Percentiles rank a stretch among this genome's conserved stretches.
These are phyloP conservation scores for Elaeagnus macrophylla DNA, from an alignment of 306 rosid species.

Conservation along the genomic window DNA sequence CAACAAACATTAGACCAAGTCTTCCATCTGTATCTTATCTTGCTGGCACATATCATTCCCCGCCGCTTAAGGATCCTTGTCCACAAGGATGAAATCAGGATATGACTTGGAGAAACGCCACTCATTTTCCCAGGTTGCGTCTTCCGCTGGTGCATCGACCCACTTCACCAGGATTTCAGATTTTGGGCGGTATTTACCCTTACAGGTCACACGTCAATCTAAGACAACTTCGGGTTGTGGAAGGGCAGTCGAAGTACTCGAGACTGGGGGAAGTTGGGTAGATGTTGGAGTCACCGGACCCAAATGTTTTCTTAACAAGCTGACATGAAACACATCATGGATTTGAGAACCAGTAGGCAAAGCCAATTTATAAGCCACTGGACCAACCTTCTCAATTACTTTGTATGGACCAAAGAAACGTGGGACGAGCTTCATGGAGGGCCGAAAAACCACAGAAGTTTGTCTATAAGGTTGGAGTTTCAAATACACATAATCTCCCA, in stretches of 20 bases:
- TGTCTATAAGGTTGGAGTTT: background rate
- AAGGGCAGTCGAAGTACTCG: background rate
- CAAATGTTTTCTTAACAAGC: background rate
- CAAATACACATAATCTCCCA: background rate
- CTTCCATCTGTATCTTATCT: too few relatives aligned
- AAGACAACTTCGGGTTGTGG: background rate
- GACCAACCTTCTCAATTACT: background rate
- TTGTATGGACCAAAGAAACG: background rate
- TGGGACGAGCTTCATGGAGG: background rate
- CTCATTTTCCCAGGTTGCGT: background rate
- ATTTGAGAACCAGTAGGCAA: background rate
- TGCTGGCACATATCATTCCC: too few relatives aligned
- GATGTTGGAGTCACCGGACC: background rate
- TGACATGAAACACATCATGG: background rate
- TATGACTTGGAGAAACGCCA: background rate
- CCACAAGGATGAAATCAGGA: too few relatives aligned
- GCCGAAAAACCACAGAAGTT: background rate
- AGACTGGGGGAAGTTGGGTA: background rate
- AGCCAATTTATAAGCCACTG: background rate
- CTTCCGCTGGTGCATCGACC: background rate
- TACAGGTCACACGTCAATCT: background rate
- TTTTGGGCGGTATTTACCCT: background rate
- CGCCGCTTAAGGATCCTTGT: too few relatives aligned
- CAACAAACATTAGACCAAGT: too few relatives aligned
- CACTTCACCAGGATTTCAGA: background rate